A percentile compares a stretch with the other conserved stretches of the same genome.
Conservation (phyloP, 768 basidiomycete genomes). For the Mycena kentingensis region DNA sequence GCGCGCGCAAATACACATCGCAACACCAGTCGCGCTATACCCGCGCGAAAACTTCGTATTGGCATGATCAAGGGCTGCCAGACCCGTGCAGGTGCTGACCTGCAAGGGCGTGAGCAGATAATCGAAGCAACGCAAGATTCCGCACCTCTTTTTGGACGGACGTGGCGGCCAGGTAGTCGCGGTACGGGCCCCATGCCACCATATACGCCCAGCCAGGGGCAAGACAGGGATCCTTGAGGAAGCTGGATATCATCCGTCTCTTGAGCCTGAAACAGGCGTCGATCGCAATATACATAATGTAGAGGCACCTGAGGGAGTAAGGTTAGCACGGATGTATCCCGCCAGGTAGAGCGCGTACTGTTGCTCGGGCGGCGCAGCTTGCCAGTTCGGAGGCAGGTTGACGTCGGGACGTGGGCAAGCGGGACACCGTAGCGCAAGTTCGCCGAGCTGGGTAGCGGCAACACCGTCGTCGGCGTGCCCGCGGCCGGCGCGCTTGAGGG, state of each 20-base stretch:
- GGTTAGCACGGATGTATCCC: too few relatives aligned
- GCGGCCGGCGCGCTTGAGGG: constrained; percentile 9
- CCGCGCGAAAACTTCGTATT: too few relatives aligned
- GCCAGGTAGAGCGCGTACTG: not conserved
- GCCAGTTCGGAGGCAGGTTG: constrained; percentile 11
- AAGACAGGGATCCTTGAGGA: not conserved
- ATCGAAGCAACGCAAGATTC: not conserved
- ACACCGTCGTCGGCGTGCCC: not conserved
- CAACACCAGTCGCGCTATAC: too few relatives aligned
- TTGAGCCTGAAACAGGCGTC: not conserved
- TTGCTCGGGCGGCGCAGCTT: not conserved
- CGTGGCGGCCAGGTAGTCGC: constrained; percentile 5
- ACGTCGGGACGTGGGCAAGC: constrained; percentile 10
- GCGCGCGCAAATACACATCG: too few relatives aligned
- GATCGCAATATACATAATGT: not conserved
- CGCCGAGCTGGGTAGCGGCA: not conserved
- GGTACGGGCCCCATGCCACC: constrained; percentile 6
- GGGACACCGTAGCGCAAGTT: constrained; percentile 5
- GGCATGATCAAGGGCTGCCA: not conserved
- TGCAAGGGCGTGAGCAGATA: not conserved
- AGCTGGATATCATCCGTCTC: not conserved
- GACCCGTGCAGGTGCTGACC: not conserved
- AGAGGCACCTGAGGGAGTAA: not conserved
- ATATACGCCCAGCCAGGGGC: not conserved
- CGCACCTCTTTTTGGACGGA: constrained; percentile 12